phyloP scores from a whole-genome alignment of 495 filamentous ascomycete genomes.

The Penicillium simplicissimum region DNA sequence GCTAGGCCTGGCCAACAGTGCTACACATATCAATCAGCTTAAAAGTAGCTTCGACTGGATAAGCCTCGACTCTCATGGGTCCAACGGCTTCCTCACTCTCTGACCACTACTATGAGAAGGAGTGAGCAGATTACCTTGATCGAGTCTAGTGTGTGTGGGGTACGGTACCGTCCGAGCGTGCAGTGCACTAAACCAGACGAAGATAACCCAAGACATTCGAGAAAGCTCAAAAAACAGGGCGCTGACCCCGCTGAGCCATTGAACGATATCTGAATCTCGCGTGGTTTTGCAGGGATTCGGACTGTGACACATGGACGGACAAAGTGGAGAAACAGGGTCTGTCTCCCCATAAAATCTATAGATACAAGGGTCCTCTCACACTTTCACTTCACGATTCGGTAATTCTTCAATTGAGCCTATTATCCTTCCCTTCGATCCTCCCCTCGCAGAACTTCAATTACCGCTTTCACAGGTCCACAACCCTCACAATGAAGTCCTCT shows the following conservation, averaged over 20 bases:
- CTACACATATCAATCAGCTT: too few relatives aligned
- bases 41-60: too few relatives aligned
- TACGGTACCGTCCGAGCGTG: not conserved
- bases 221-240: not conserved
- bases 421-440: not conserved
- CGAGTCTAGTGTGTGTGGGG: not conserved
- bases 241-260: not conserved
- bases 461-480: too few relatives aligned
- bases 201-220: not conserved
- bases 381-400: not conserved
- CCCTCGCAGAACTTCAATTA: not conserved
- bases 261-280: not conserved
- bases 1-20: too few relatives aligned
- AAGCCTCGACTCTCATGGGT: too few relatives aligned
- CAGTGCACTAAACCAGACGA: not conserved
- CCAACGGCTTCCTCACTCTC: too few relatives aligned
- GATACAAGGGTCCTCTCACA: not conserved
- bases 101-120: not conserved
- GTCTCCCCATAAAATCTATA: not conserved
- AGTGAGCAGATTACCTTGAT: conserved; percentile 8
- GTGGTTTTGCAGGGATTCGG: too few relatives aligned
- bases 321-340: not conserved
- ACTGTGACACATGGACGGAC: not conserved
- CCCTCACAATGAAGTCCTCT: conserved; percentile 28
- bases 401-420: not conserved